Percentiles rank a stretch among this genome's conserved stretches.
These are phyloP conservation scores for Breynia disticha DNA, from an alignment of 441 rosid species.

Conservation along the genomic window DNA sequence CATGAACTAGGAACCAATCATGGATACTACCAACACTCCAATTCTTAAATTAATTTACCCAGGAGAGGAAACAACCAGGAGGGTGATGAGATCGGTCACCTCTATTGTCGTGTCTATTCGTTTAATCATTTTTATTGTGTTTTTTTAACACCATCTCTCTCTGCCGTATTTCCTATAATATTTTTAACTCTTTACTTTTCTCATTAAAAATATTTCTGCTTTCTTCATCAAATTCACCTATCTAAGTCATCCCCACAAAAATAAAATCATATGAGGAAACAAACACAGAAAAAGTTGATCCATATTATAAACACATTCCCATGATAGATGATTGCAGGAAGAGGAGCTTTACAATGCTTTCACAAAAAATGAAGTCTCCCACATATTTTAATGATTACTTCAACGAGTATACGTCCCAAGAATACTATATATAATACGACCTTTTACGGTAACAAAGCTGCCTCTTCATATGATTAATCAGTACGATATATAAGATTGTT, in stretches of 20 bases:
- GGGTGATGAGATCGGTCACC: too few species aligned
- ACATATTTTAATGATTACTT: not conserved
- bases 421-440: not conserved
- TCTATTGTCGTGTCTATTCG: too few species aligned
- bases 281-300: not conserved
- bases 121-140: too few species aligned
- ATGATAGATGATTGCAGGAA: not conserved
- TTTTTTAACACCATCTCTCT: too few species aligned
- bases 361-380: not conserved
- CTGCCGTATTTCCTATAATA: too few species aligned
- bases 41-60: not conserved
- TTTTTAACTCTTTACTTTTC: too few species aligned
- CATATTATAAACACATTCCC: not conserved
- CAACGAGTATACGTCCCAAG: not conserved
- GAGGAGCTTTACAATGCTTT: not conserved
- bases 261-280: not conserved
- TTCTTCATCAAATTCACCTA: not conserved
- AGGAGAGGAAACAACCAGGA: not conserved
- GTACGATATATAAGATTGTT: not conserved
- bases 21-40: conserved; percentile 1
- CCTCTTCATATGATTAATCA: not conserved
- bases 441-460: not conserved
- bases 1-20: conserved; percentile 26
- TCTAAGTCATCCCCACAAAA: not conserved
- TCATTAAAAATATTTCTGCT: too few species aligned